A percentile compares a stretch with the other conserved stretches of the same genome.
Conservation (phyloP, 768 basidiomycete species). For the Trametes punicea region DNA sequence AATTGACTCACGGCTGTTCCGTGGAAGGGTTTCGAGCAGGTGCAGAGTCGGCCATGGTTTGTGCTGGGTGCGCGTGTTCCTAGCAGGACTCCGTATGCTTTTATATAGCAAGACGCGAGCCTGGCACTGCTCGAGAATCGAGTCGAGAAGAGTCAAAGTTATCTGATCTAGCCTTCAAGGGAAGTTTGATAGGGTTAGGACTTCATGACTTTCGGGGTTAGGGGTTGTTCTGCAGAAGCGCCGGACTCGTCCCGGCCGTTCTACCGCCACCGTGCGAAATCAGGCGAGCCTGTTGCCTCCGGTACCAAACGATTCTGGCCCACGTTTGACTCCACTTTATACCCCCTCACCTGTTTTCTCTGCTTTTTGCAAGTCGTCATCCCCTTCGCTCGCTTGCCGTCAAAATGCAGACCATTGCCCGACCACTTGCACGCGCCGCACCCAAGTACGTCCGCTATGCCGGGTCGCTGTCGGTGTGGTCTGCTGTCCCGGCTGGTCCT, state of each 20-base stretch:
- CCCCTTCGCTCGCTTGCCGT: constrained; percentile 24
- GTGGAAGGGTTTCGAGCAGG: constrained; percentile 16
- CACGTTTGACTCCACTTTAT: background rate
- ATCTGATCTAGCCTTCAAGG: constrained; percentile 9
- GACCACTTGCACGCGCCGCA: constrained; percentile 48
- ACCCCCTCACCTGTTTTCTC: constrained; percentile 10
- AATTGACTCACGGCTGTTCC: constrained; percentile 17
- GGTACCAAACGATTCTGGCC: constrained; percentile 3
- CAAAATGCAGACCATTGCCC: constrained; percentile 41
- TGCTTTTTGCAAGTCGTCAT: constrained; percentile 25
- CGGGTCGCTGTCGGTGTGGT: constrained; percentile 69
- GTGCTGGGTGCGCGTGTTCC: background rate
- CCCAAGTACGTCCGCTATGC: constrained; percentile 36
- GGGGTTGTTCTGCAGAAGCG: constrained; percentile 5
- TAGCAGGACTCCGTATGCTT: background rate
- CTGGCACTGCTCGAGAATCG: constrained; percentile 7
- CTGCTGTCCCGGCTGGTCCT: constrained; percentile 79
- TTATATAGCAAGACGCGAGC: constrained; percentile 6
- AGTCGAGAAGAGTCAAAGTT: constrained; percentile 14
- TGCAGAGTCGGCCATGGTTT: constrained; percentile 26
- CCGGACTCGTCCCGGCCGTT: constrained; percentile 13
- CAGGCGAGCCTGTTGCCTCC: background rate
- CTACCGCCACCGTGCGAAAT: constrained; percentile 20
- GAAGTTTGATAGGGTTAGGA: constrained; percentile 6
- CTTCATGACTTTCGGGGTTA: constrained; percentile 9